A percentile compares a stretch with the other conserved stretches of the same genome.
These are phyloP conservation scores for Fusarium lateritium DNA, from an alignment of 2,329 filamentous ascomycete species.

Conservation along the genomic window DNA sequence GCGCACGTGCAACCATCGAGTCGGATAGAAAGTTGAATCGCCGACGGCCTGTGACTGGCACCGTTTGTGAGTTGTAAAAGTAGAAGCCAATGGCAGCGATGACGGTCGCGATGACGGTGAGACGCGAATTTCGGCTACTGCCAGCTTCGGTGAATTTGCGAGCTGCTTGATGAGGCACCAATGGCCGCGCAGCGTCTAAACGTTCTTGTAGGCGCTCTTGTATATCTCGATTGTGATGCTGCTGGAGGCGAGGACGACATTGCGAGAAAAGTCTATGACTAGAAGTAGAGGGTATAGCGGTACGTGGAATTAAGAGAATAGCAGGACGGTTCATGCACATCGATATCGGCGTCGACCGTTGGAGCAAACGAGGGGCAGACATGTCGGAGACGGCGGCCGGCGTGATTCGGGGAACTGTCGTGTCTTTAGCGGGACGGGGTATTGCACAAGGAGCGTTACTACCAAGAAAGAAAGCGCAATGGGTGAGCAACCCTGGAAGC, in stretches of 20 bases:
- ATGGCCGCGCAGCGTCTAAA: constrained; percentile 52
- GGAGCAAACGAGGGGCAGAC: constrained; percentile 43
- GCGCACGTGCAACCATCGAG: constrained; percentile 65
- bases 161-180: constrained; percentile 50
- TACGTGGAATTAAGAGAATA: constrained; percentile 17
- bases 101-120: constrained; percentile 58
- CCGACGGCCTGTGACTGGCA: constrained; percentile 78
- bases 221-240: constrained; percentile 43
- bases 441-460: background rate
- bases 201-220: constrained; percentile 40
- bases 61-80: constrained; percentile 77
- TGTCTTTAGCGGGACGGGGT: background rate
- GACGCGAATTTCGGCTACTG: constrained; percentile 52
- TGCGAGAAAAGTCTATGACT: constrained; percentile 45
- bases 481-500: constrained; percentile 5
- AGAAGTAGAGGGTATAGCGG: constrained; percentile 13
- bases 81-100: constrained; percentile 71
- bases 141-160: constrained; percentile 49
- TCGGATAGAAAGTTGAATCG: constrained; percentile 79
- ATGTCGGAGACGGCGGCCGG: constrained; percentile 24
- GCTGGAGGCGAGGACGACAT: constrained; percentile 36
- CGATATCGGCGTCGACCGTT: constrained; percentile 9
- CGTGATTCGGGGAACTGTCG: constrained; percentile 1
- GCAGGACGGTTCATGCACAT: constrained; percentile 4
- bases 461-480: background rate